Evolutionary conservation across 768 basidiomycete species (phyloP).

Genomic region (Tylopilus balloui): DNA sequence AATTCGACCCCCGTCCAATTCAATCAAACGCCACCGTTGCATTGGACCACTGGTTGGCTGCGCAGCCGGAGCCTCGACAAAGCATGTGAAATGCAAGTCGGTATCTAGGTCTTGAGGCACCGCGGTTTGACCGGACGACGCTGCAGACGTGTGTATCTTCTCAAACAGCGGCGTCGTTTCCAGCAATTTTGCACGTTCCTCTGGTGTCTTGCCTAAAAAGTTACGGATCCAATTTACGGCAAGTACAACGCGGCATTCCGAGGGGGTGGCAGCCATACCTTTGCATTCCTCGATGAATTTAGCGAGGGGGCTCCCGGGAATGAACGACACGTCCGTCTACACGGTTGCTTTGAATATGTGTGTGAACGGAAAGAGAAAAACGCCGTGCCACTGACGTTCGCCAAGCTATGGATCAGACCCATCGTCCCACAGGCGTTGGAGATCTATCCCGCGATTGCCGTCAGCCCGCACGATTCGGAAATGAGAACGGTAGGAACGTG

Average conservation of each 20-base stretch:
- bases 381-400: conserved; percentile 53
- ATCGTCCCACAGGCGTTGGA: conserved; percentile 87
- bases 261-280: conserved; percentile 36
- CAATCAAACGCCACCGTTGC: conserved; percentile 53
- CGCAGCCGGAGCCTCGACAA: conserved; percentile 61
- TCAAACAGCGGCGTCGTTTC: conserved; percentile 74
- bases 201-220: conserved; percentile 63
- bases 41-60: conserved; percentile 16
- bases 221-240: not conserved
- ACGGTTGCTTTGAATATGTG: not conserved
- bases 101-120: conserved; percentile 63
- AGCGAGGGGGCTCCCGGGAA: conserved; percentile 55
- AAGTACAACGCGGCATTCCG: too few relatives aligned
- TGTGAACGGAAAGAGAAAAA: conserved; percentile 5
- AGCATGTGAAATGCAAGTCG: conserved; percentile 84
- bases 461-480: not conserved
- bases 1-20: conserved; percentile 75
- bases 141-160: conserved; percentile 69
- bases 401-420: conserved; percentile 75
- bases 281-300: conserved; percentile 62
- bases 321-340: conserved; percentile 55
- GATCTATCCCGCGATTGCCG: conserved; percentile 45
- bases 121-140: conserved; percentile 63
- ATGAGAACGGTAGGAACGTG: conserved; percentile 11
- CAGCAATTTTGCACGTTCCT: conserved; percentile 70